These are phyloP conservation scores for Plectosphaerella cucumerina DNA, from an alignment of 2,329 filamentous ascomycete genomes.

Conservation along the genomic window DNA sequence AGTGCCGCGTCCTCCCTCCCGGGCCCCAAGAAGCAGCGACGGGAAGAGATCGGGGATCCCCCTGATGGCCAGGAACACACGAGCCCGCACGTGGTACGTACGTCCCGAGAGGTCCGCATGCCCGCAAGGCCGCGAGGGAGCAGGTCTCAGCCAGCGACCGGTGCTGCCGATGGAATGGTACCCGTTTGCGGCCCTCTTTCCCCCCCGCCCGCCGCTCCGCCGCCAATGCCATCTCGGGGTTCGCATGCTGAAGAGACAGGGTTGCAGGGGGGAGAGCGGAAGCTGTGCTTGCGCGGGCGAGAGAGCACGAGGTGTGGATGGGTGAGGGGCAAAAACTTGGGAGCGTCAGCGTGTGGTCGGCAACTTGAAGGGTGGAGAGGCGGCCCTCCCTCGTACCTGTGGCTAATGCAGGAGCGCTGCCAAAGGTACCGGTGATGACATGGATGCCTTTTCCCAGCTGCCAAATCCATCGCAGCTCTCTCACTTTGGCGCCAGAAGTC, in stretches of 20 bases:
- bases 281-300: too few species aligned
- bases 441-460: slow-evolving; percentile 1
- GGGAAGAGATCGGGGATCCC: background rate
- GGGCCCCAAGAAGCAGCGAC: background rate
- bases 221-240: too few species aligned
- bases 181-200: too few species aligned
- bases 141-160: background rate
- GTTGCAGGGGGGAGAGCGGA: too few species aligned
- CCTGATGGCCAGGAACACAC: background rate
- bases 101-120: background rate
- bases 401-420: slow-evolving; percentile 1
- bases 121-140: background rate
- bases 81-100: background rate
- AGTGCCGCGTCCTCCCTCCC: too few species aligned
- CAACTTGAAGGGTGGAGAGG: too few species aligned
- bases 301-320: too few species aligned
- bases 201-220: too few species aligned
- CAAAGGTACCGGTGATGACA: slow-evolving; percentile 1
- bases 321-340: too few species aligned
- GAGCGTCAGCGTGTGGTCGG: too few species aligned
- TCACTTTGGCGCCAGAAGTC: background rate
- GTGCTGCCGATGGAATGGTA: background rate
- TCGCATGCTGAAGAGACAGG: too few species aligned
- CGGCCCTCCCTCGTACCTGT: background rate
- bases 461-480: background rate